phyloP scores from a whole-genome alignment of 2,329 filamentous ascomycete species.

The Diaporthe destruens region DNA sequence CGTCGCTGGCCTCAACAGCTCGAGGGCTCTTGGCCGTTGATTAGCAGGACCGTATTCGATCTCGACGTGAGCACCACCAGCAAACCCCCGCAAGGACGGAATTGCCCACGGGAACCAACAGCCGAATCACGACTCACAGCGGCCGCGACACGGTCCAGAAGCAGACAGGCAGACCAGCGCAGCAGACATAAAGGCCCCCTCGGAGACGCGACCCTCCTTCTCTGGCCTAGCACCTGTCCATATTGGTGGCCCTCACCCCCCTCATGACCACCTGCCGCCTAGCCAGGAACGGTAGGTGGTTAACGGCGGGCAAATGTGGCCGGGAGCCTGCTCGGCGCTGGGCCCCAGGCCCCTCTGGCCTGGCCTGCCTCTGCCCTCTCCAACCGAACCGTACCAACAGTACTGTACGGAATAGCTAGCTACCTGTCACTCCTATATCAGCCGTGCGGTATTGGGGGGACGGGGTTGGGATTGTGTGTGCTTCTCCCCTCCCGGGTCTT shows the following conservation, averaged over 20 bases:
- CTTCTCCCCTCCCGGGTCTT: no score
- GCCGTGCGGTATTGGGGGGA: conserved; percentile 17
- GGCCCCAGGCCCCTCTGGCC: background rate
- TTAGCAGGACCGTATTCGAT: conserved; percentile 2
- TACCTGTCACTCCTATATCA: conserved; percentile 16
- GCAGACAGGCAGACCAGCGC: conserved; percentile 30
- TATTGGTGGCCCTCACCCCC: conserved; percentile 27
- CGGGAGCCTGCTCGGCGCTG: conserved; percentile 10
- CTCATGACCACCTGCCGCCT: conserved; percentile 27
- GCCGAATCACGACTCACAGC: conserved; percentile 27
- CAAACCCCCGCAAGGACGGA: conserved; percentile 14
- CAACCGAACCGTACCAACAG: background rate
- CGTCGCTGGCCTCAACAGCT: background rate
- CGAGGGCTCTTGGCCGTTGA: background rate
- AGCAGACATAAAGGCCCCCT: conserved; percentile 23
- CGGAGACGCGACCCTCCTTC: conserved; percentile 37
- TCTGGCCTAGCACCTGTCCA: conserved; percentile 34
- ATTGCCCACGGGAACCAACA: conserved; percentile 13
- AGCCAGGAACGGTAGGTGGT: conserved; percentile 38
- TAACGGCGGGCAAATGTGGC: conserved; percentile 18
- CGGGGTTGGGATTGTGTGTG: conserved; percentile 22
- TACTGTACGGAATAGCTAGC: background rate
- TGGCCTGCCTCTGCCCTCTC: background rate
- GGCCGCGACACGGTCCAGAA: conserved; percentile 18
- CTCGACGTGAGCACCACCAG: conserved; percentile 21